Conservation (phyloP, 345 rosid genomes). For the Lepidium aucheri region DNA sequence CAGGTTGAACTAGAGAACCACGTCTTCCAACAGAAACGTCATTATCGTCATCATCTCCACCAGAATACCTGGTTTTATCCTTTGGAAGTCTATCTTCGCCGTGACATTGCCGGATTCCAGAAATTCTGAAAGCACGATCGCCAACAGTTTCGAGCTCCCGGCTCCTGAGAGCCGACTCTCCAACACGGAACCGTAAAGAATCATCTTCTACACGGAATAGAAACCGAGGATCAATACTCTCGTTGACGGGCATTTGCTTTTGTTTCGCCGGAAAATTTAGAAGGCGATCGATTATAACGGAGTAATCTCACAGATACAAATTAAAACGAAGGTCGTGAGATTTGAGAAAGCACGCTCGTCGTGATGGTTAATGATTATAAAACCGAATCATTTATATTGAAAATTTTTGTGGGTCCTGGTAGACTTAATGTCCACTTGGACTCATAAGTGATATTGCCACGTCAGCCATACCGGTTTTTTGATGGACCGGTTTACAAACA, state of each 20-base stretch:
- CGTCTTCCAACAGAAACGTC: constrained; percentile 18
- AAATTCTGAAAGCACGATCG: constrained; percentile 43
- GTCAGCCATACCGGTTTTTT: neutral
- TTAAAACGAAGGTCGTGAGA: constrained; percentile 5
- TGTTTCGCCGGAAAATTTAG: neutral
- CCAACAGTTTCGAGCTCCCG: constrained; percentile 48
- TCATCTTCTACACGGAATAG: constrained; percentile 51
- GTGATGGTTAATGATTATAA: constrained; percentile 6
- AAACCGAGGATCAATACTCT: constrained; percentile 42
- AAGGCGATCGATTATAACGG: neutral
- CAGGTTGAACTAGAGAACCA: neutral
- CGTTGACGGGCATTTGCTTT: constrained; percentile 17
- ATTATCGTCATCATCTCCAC: constrained; percentile 42
- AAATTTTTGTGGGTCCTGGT: neutral
- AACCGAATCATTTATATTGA: constrained; percentile 1
- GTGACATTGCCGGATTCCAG: constrained; percentile 29
- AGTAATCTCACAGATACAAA: neutral
- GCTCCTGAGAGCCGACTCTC: constrained; percentile 39
- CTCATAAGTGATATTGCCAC: neutral
- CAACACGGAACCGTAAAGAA: constrained; percentile 31
- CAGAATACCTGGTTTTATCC: constrained; percentile 32
- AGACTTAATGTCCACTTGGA: neutral
- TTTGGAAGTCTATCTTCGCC: constrained; percentile 7
- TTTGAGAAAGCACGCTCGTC: constrained; percentile 20
- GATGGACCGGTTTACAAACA: neutral